These are phyloP conservation scores for Wickerhamomyces bovis DNA, from an alignment of 805 yeast genomes.

Conservation along the genomic window DNA sequence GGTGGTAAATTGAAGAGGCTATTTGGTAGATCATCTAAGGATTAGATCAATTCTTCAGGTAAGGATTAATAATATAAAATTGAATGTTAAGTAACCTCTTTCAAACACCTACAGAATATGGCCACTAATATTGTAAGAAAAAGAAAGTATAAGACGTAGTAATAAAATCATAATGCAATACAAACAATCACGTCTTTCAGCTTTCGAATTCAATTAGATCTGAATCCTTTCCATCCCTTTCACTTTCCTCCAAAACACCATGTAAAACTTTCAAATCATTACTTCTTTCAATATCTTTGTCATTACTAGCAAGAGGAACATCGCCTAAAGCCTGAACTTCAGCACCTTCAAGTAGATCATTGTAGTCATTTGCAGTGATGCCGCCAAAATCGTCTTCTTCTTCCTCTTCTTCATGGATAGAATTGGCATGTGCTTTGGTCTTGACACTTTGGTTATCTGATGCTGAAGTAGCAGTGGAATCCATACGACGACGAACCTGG, in stretches of 20 bases:
- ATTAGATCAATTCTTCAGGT: not conserved
- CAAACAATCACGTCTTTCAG: constrained; percentile 1
- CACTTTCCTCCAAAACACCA: constrained; percentile 16
- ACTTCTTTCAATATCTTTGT: constrained; percentile 10
- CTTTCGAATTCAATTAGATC: constrained; percentile 43
- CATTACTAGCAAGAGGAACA: constrained; percentile 16
- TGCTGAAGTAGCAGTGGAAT: constrained; percentile 45
- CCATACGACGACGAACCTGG: constrained; percentile 84
- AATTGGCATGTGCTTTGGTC: constrained; percentile 6
- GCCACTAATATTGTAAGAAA: no score
- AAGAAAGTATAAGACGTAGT: not conserved
- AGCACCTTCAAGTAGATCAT: constrained; percentile 43
- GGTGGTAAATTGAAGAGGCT: constrained; percentile 35
- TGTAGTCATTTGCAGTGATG: constrained; percentile 33
- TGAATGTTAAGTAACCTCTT: no score
- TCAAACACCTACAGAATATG: no score
- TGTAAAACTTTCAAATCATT: constrained; percentile 27
- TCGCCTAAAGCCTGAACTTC: constrained; percentile 39
- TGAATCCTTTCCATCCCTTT: constrained; percentile 8
- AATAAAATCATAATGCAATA: not conserved
- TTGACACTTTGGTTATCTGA: constrained; percentile 7
- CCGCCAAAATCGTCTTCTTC: constrained; percentile 49
- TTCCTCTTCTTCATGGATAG: constrained; percentile 19
- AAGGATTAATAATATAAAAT: not conserved
- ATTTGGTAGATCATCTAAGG: constrained; percentile 29